A percentile compares a stretch with the other conserved stretches of the same genome.
These are phyloP conservation scores for Auriculariales sp. DNA, from an alignment of 768 basidiomycete genomes.

Conservation along the genomic window DNA sequence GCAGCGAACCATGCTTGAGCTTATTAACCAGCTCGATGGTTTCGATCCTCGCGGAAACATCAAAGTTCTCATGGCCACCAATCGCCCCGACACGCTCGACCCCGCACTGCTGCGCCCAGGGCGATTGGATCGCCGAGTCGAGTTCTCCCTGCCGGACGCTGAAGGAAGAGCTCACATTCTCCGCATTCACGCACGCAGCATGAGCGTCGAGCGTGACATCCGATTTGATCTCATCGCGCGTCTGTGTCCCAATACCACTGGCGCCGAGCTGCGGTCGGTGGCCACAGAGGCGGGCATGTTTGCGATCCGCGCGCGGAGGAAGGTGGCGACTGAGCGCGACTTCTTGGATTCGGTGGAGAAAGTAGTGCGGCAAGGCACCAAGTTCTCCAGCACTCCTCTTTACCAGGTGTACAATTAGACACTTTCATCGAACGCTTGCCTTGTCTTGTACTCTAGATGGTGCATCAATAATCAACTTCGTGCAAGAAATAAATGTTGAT, in stretches of 20 bases:
- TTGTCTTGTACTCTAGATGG: no score
- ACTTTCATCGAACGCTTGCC: no score
- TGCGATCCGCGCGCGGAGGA: constrained; percentile 90
- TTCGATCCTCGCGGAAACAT: constrained; percentile 99
- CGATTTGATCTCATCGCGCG: constrained; percentile 96
- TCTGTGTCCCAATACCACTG: constrained; percentile 94
- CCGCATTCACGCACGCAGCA: constrained; percentile 86
- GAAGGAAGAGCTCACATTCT: constrained; percentile 96
- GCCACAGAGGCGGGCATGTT: constrained; percentile 99
- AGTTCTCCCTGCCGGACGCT: constrained; percentile 87
- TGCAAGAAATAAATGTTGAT: no score
- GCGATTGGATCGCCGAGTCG: constrained; percentile 90
- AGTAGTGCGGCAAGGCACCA: constrained; percentile 92
- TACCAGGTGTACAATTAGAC: constrained; percentile 89
- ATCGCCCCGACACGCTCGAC: constrained; percentile 95
- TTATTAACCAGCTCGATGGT: constrained; percentile 97
- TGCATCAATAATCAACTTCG: no score
- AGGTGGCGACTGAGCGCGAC: constrained; percentile 94
- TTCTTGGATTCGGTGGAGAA: constrained; percentile 98
- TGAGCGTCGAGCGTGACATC: constrained; percentile 95
- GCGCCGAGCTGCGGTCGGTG: constrained; percentile 93
- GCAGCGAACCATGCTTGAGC: constrained; percentile 96
- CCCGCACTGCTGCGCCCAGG: constrained; percentile 93
- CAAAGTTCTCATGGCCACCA: constrained; percentile 99
- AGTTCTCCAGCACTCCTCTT: constrained; percentile 93